Base-by-base conservation (phyloP, 495 filamentous ascomycete genomes). In the Wilcoxina mikolae region DNA sequence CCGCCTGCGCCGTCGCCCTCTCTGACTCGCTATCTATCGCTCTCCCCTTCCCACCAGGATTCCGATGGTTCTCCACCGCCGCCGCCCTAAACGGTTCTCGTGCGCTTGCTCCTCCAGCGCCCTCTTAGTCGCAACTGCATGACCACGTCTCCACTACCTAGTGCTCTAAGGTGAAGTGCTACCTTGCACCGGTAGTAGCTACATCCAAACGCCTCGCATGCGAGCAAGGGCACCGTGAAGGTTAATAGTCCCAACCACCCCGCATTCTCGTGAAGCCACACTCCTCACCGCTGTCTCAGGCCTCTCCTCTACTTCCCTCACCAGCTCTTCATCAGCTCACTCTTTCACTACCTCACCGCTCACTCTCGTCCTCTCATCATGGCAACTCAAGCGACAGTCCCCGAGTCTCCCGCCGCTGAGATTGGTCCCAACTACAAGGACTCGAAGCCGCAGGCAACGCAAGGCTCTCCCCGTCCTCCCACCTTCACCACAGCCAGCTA, bases 401-500 rank as follows among this genome's bases (percentile, higher is more conserved):
- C 31, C 29, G 61, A 64, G 52, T 42, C 62, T 29, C 60, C 60
- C 41, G 56, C 63, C 35, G 63, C 62, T 28, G 54, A 58, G 17
- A 65, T 86, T 44, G 82, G 82, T 10, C 82, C 82, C 25, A 68
- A 76, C 47, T 85, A 85, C 67, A 74, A 75, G 28, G 72, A 80
- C 12, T 71, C 81, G 67, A 84, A 83, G 63, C 82, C 82, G 39
- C 78, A 77, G 20, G 82, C 82, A 33, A 86, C 82, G 63, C 64
- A 58, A 47, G 61, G 27, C 38, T 47, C 27, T 24, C 41, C 46
- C n/a, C 29, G 35, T 24, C 43, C 62, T 9, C 22, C 41, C 24
- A 5, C 11, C 17, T 45, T 7, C 31, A 5, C 7, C 3, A 2
- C 50, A 24, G 0, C 22, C 15, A 27, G 12, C 20, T 22, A 50